A percentile compares a stretch with the other conserved stretches of the same genome.
These are phyloP conservation scores for Candida gorgasii DNA, from an alignment of 805 yeast species.

Conservation along the genomic window DNA sequence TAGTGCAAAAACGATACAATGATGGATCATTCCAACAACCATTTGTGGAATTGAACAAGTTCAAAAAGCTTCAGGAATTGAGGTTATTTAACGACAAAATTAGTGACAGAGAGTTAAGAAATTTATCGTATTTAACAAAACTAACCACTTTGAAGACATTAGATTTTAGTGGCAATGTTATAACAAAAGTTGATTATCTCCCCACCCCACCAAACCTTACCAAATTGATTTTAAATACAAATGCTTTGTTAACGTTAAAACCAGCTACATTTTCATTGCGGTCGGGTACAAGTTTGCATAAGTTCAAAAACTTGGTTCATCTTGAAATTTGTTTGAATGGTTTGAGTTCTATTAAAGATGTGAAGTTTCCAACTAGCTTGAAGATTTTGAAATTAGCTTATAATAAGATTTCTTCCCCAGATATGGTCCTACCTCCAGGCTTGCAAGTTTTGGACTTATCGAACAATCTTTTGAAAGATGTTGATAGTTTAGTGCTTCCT, in stretches of 20 bases:
- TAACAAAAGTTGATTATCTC: constrained; percentile 15
- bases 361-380: constrained; percentile 15
- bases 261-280: not conserved
- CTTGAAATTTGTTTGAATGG: constrained; percentile 6
- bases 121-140: not conserved
- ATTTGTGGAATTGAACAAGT: not conserved
- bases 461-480: constrained; percentile 13
- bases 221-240: constrained; percentile 17
- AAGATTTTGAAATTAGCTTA: constrained; percentile 15
- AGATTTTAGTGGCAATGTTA: constrained; percentile 19
- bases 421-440: constrained; percentile 13
- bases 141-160: constrained; percentile 9
- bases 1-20: constrained; percentile 8
- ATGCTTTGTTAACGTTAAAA: constrained; percentile 7
- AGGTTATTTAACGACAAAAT: constrained; percentile 17
- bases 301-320: not conserved
- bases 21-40: not conserved
- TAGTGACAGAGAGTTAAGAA: constrained; percentile 8
- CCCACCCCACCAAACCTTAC: constrained; percentile 16
- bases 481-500: constrained; percentile 17
- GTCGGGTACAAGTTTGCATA: not conserved
- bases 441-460: constrained; percentile 19
- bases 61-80: constrained; percentile 14
- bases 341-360: not conserved
- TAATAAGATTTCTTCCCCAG: constrained; percentile 15